Evolutionary conservation across 306 rosid species (phyloP).

Genomic region (Lupinus albus): DNA sequence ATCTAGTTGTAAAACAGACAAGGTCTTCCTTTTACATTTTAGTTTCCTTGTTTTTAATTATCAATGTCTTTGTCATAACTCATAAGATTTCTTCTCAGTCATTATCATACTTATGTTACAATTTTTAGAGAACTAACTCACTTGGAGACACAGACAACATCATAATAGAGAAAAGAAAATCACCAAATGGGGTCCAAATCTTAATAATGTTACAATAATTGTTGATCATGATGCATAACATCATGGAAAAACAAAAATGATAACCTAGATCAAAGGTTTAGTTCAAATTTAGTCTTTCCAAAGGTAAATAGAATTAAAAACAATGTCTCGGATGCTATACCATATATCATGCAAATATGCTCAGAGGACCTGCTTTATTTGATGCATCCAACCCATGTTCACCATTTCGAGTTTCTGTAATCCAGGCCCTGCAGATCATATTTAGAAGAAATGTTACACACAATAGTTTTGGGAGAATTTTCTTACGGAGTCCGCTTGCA

Average conservation of each 20-base stretch:
- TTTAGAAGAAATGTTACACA: not conserved
- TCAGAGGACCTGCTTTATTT: slow-evolving; percentile 81
- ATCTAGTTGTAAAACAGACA: no score
- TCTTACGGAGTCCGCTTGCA: no score
- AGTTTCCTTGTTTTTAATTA: not conserved
- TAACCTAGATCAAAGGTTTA: slow-evolving; percentile 31
- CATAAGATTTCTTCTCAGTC: slow-evolving; percentile 2
- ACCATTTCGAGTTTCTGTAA: slow-evolving; percentile 61
- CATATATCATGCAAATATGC: slow-evolving; percentile 73
- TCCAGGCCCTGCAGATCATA: slow-evolving; percentile 63
- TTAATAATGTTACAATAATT: slow-evolving; percentile 31
- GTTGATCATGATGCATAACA: slow-evolving; percentile 30
- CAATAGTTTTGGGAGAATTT: not conserved
- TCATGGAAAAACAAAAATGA: slow-evolving; percentile 38
- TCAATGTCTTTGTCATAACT: not conserved
- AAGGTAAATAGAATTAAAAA: slow-evolving; percentile 6
- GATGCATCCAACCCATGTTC: slow-evolving; percentile 80
- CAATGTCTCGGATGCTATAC: slow-evolving; percentile 15
- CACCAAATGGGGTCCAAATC: slow-evolving; percentile 35
- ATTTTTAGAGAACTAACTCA: slow-evolving; percentile 24
- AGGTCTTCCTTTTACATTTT: not conserved
- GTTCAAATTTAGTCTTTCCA: slow-evolving; percentile 39
- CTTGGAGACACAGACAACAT: slow-evolving; percentile 28
- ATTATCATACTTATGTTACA: slow-evolving; percentile 16
- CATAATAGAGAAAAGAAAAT: slow-evolving; percentile 6